Evolutionary conservation across 208 protist species (phyloP), one percentile per base, ranked within the genome.

Genomic region (Trypanosoma brucei): DNA sequence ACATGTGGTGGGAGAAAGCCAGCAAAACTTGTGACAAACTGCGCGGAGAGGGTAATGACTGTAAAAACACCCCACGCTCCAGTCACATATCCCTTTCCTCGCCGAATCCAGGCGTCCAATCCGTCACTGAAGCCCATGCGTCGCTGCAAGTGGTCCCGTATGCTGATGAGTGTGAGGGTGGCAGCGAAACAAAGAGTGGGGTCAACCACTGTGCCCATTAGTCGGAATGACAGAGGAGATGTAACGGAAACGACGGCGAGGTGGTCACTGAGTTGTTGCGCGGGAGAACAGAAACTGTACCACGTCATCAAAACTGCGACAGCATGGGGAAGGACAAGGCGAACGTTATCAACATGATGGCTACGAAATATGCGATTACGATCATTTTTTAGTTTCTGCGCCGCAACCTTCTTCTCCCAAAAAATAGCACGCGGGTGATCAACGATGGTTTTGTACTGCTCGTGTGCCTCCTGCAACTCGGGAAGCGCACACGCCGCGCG

Each of bases 301-400:
- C 42, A 70, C 1, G 82, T 77, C 37, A 63, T 34, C 1, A 66
- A 38, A 33, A 70, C 39, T 9, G 57, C 71, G 4, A 66, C 61
- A 13, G 65, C 36, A 44, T 91, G 76, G 8, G 83, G 90, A 13
- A 72, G 62, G 1, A 79, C 69, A 60, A 93, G 84, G 55, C 82
- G 78, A 22, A 88, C 52, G 59, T 95, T 95, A 66, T 82, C 90
- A 4, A 83, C 91, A 55, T 70, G 76, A 64, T 91, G 61, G 51
- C 52, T 78, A 38, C 77, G 73, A 54, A 93, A 92, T 56, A 95
- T 88, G 55, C 83, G 76, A 13, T 81, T 74, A n/a, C 86, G 84
- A 57, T 93, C 84, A 57, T 87, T 85, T 64, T 86, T 81, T 8
- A 95, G 72, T 62, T 93, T 93, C 70, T 92, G 81, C 34, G 78